These are phyloP conservation scores for Rhynchospora breviuscula DNA, from an alignment of 176 grass and related monocot species.

Conservation along the genomic window DNA sequence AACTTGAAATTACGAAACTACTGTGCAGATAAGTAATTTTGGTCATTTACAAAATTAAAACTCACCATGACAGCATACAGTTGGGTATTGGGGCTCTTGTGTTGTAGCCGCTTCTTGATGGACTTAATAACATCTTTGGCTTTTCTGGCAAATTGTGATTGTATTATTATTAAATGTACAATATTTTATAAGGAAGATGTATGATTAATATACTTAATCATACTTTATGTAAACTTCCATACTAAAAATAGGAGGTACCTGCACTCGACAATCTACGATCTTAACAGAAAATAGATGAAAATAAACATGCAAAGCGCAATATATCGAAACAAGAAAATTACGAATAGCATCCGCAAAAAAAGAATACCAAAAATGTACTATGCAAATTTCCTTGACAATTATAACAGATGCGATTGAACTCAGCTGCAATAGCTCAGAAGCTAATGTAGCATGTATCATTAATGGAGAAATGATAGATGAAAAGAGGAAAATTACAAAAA, in stretches of 20 bases:
- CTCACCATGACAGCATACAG: conserved; percentile 91
- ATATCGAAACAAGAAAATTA: background rate
- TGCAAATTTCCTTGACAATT: background rate
- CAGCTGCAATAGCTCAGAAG: background rate
- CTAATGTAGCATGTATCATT: background rate
- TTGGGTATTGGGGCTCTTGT: conserved; percentile 68
- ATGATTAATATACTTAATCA: background rate
- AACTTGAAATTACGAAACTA: conserved; percentile 19
- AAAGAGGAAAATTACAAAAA: background rate
- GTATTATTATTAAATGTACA: background rate
- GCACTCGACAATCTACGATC: background rate
- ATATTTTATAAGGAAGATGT: conserved; percentile 7
- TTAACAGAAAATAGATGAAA: background rate
- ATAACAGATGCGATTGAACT: conserved; percentile 2
- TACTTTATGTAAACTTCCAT: background rate
- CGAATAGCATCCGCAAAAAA: background rate
- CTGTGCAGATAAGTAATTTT: conserved; percentile 9
- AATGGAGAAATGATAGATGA: background rate
- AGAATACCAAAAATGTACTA: background rate
- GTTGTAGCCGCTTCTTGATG: conserved; percentile 69
- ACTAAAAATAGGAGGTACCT: background rate
- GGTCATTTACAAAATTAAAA: conserved; percentile 1
- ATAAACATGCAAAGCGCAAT: background rate
- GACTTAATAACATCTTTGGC: conserved; percentile 86
- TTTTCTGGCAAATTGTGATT: conserved; percentile 57